Base-by-base conservation (phyloP, 257 asterid species). In the Sherardia arvensis region DNA sequence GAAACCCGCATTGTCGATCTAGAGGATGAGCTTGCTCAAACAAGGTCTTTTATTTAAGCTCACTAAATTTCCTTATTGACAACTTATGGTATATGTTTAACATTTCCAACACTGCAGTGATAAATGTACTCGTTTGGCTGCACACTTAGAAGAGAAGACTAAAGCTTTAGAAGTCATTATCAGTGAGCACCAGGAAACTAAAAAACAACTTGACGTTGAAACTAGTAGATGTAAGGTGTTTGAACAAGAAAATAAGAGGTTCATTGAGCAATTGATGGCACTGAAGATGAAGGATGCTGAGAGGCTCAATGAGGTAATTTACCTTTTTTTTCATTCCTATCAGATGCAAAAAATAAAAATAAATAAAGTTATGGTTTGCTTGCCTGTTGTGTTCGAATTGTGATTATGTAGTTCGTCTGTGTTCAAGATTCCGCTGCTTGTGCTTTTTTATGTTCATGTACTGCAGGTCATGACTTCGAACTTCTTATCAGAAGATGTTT, bases 201-300 rank as follows among this genome's bases (percentile, higher is more conserved):
- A 76, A 80, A 85, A 68, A 53, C 85, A 87, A 57, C 80, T 84
- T 29, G 94, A 90, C 80, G 87, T 79, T 21, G 76, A 81, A 73
- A 84, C 71, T 51, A 70, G 65, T 33, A 84, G 86, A 81, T 91
- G 94, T 26, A 73, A 87, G 60, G 83, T 74, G 43, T 87, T 93
- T 15, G 88, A 80, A 77, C 82, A 91, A 2, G 99, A 93, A 76
- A 90, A 87, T 76, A 89, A 85, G 79, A 84, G 71, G 78, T 77
- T 93, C 71, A 74, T 93, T 70, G 99, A 93, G 69, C 94, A 95
- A 57, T 85, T 93, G 91, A 83, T 93, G 96, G 70, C 90, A 71
- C 90, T 82, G 73, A 93, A 90, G 75, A 93, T 90, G 96, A 79
- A 87, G 76, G 95, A 90, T 61, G 95, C 99, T 66, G 99, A 90